These are phyloP conservation scores for Arachis hypogaea DNA, from an alignment of 306 rosid genomes.

Conservation along the genomic window DNA sequence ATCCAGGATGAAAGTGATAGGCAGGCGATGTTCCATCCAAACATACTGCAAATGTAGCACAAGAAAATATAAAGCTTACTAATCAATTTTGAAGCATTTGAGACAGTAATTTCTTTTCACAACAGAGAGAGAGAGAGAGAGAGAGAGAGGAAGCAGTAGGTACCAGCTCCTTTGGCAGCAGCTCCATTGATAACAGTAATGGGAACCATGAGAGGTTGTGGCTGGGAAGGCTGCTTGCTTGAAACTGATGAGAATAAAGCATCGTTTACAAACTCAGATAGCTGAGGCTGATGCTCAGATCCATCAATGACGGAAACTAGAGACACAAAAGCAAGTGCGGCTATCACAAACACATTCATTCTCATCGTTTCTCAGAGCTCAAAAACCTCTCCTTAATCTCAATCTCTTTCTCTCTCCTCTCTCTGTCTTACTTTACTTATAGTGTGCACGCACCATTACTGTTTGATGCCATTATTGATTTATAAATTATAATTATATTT, in stretches of 20 bases:
- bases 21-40: constrained; percentile 93
- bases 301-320: constrained; percentile 31
- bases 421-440: neutral
- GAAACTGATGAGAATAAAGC: neutral
- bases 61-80: constrained; percentile 30
- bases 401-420: neutral
- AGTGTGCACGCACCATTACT: too few species aligned
- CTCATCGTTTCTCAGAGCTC: neutral
- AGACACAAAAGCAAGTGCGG: constrained; percentile 16
- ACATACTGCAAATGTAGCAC: constrained; percentile 58
- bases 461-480: too few species aligned
- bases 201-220: constrained; percentile 67
- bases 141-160: constrained; percentile 9
- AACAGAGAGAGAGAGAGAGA: neutral
- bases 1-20: constrained; percentile 78
- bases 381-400: neutral
- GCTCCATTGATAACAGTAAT: constrained; percentile 79
- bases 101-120: neutral
- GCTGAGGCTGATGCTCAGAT: constrained; percentile 38
- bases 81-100: constrained; percentile 15
- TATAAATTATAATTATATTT: too few species aligned
- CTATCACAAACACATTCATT: constrained; percentile 42
- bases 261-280: constrained; percentile 44
- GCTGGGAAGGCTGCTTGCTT: constrained; percentile 31
- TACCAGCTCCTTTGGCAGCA: constrained; percentile 80